Evolutionary conservation across 2,329 filamentous ascomycete genomes (phyloP), one percentile per base, ranked within the genome.

Genomic region (Cladosporium sp.): DNA sequence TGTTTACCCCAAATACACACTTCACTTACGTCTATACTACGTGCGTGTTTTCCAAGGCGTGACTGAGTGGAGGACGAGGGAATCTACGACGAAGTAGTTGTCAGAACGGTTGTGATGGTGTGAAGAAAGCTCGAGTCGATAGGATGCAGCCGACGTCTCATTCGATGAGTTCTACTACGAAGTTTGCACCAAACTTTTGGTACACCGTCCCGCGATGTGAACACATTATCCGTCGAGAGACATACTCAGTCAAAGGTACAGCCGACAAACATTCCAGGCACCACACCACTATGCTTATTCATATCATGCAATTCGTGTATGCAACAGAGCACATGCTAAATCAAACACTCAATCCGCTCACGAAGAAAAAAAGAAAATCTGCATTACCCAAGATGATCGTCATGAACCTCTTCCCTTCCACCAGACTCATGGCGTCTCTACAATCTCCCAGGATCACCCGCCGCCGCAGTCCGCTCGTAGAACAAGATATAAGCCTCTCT

Each of bases 401-500:
- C 10, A 11, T 8, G 14, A 46, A 46, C 40, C 40, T 46, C n/a
- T 46, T 46, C 10, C 8, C 40, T 21, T 21, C n/a, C 40, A 23
- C n/a, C n/a, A 23, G n/a, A 23, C n/a, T 21, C 8, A n/a, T 1
- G 7, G 18, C 8, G 10, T 23, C 52, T 55, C 52, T 55, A 59
- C 33, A 65, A 35, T 26, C 62, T 53, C 14, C 55, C 62, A 11
- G 40, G 40, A 37, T 46, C 60, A 16, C 26, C 62, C 14, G 16
- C 62, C 28, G 53, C 26, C 31, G 40, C 55, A n/a, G 33, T 68
- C 40, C 74, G 64, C 67, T 74, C 70, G 74, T 87, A 89, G 76
- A 89, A 89, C 67, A 89, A 82, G 74, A 89, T 84, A 75, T 89
- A 89, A 33, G 87, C 87, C 75, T 87, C 84, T 71, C 86, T 84